Conservation (phyloP, 352 stramenopile genomes). For the Phytophthora idaei region DNA sequence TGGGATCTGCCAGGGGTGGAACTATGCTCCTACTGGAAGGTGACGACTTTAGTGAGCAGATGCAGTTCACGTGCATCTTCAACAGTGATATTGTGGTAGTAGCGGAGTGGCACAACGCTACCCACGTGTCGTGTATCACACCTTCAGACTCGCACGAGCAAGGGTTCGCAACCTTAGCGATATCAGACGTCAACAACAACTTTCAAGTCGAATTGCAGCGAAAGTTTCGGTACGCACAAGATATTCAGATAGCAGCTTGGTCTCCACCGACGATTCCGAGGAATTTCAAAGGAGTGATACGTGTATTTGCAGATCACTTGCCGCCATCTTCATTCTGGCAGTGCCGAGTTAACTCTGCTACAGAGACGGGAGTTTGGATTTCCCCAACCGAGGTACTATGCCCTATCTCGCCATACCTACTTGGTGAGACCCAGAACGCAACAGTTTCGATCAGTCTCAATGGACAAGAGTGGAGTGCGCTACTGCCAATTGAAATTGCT, state of each 20-base stretch:
- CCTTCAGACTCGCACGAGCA: slow-evolving; percentile 13
- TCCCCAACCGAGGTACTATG: slow-evolving; percentile 42
- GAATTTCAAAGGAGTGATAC: slow-evolving; percentile 45
- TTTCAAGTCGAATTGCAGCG: slow-evolving; percentile 31
- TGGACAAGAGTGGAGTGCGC: slow-evolving; percentile 49
- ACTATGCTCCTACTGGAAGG: slow-evolving; percentile 42
- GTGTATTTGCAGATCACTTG: slow-evolving; percentile 34
- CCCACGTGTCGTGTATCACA: slow-evolving; percentile 31
- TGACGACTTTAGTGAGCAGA: slow-evolving; percentile 28
- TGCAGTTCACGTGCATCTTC: slow-evolving; percentile 45
- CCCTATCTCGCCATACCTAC: slow-evolving; percentile 6
- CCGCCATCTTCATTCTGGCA: slow-evolving; percentile 25
- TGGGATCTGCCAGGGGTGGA: slow-evolving; percentile 40
- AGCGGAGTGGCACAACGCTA: slow-evolving; percentile 36
- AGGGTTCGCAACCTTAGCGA: slow-evolving; percentile 18
- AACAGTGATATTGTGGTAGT: slow-evolving; percentile 9
- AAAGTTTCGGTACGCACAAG: slow-evolving; percentile 40
- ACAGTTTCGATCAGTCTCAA: slow-evolving; percentile 51
- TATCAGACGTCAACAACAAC: slow-evolving; percentile 28
- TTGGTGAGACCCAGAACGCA: neutral
- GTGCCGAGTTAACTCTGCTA: slow-evolving; percentile 30
- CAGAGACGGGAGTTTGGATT: slow-evolving; percentile 23
- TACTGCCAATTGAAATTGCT: slow-evolving; percentile 16
- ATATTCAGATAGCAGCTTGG: slow-evolving; percentile 24
- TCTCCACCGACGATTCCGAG: slow-evolving; percentile 30